Percentiles rank a stretch among this genome's conserved stretches.
phyloP scores from a whole-genome alignment of 352 stramenopile species.

The Pythium graminicola region DNA sequence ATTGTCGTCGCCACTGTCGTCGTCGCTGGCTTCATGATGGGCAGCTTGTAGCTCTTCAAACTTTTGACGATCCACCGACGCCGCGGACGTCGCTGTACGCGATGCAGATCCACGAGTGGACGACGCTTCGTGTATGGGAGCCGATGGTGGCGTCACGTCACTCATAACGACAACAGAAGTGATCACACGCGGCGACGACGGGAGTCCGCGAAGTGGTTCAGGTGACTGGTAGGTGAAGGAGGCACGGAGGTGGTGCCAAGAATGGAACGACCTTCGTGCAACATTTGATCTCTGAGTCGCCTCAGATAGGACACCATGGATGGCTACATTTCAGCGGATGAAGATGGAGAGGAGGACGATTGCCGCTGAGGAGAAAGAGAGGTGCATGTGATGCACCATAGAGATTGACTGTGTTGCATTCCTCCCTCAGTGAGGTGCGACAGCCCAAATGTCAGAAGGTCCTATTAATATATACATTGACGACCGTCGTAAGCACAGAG shows the following conservation, averaged over 20 bases:
- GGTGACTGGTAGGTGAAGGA: slow-evolving; percentile 14
- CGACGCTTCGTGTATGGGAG: slow-evolving; percentile 2
- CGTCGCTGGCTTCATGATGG: not conserved
- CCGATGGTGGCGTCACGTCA: not conserved
- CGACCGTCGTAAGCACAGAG: too few species aligned
- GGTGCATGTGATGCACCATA: too few species aligned
- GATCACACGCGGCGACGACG: too few species aligned
- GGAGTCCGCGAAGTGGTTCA: not conserved
- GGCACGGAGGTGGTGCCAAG: slow-evolving; percentile 10
- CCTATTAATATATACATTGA: too few species aligned
- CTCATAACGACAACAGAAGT: not conserved
- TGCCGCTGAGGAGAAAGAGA: not conserved
- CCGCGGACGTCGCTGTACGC: not conserved
- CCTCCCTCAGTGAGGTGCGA: too few species aligned
- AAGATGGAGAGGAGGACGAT: not conserved
- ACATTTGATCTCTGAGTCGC: slow-evolving; percentile 5
- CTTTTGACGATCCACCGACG: slow-evolving; percentile 30
- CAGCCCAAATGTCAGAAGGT: too few species aligned
- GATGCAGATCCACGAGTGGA: not conserved
- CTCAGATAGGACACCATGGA: not conserved
- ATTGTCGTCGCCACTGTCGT: slow-evolving; percentile 12
- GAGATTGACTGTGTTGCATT: too few species aligned
- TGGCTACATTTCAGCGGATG: slow-evolving; percentile 16
- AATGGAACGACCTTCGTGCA: slow-evolving; percentile 18
- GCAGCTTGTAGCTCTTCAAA: slow-evolving; percentile 33